A percentile compares a stretch with the other conserved stretches of the same genome.
phyloP scores from a whole-genome alignment of 1,284 basidiomycete genomes.

The Trichosporon sp. region DNA sequence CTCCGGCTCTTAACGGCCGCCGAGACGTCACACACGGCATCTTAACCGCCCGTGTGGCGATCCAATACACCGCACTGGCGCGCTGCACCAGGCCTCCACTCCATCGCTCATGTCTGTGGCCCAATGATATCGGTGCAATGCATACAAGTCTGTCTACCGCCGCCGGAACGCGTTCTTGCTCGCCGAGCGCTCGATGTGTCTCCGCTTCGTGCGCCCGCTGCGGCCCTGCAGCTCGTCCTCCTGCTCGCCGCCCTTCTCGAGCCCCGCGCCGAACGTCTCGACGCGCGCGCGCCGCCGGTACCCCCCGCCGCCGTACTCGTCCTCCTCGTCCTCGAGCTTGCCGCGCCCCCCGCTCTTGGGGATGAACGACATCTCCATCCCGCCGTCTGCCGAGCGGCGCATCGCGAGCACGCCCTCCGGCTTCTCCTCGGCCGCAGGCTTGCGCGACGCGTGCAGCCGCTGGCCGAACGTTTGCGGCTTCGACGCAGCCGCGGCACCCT shows the following conservation, averaged over 20 bases:
- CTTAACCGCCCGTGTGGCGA: neutral
- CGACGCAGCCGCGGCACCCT: slow-evolving; percentile 30
- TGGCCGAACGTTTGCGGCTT: slow-evolving; percentile 46
- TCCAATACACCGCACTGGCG: no score
- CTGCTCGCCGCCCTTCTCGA: slow-evolving; percentile 66
- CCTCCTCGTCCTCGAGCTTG: slow-evolving; percentile 27
- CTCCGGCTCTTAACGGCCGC: neutral
- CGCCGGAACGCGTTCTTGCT: slow-evolving; percentile 74
- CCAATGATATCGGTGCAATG: neutral
- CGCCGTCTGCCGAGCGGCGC: slow-evolving; percentile 47
- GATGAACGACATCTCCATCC: slow-evolving; percentile 55
- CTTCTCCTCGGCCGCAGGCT: slow-evolving; percentile 19
- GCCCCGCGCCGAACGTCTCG: slow-evolving; percentile 74
- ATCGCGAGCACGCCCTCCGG: slow-evolving; percentile 41
- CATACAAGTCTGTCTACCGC: slow-evolving; percentile 21
- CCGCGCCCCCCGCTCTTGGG: slow-evolving; percentile 34
- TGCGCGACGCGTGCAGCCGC: slow-evolving; percentile 34
- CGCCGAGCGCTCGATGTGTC: slow-evolving; percentile 72
- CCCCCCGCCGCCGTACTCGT: slow-evolving; percentile 43
- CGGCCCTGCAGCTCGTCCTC: slow-evolving; percentile 53
- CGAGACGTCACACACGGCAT: neutral
- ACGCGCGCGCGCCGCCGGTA: slow-evolving; percentile 54
- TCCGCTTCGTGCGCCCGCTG: slow-evolving; percentile 63
- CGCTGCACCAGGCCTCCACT: no score
- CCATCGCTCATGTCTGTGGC: no score